phyloP scores from a whole-genome alignment of 257 asterid genomes.

The Coffea eugenioides region DNA sequence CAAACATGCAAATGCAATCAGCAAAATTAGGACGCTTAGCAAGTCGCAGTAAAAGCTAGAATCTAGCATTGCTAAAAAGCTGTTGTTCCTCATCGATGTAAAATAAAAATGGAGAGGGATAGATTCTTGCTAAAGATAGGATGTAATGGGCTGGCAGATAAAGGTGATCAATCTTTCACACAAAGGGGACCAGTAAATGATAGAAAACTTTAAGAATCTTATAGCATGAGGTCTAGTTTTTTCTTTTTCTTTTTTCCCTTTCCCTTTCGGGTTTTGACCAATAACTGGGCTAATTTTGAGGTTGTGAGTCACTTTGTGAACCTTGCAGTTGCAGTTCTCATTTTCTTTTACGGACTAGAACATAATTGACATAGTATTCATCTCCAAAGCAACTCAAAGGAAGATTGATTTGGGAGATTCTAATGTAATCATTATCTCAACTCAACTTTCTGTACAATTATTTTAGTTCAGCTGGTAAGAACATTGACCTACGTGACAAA shows the following conservation, averaged over 20 bases:
- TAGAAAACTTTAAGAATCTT: background rate
- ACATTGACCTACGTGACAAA: too few species aligned
- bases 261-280: background rate
- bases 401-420: too few species aligned
- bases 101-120: background rate
- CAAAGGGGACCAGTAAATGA: background rate
- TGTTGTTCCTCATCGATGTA: conserved; percentile 6
- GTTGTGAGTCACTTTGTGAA: too few species aligned
- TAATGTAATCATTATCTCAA: too few species aligned
- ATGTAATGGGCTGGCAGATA: conserved; percentile 10
- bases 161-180: conserved; percentile 10
- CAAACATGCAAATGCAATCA: background rate
- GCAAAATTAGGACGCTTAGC: background rate
- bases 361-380: too few species aligned
- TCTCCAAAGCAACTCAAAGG: too few species aligned
- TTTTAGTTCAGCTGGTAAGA: too few species aligned
- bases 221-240: background rate
- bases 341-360: too few species aligned
- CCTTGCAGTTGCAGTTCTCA: too few species aligned
- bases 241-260: background rate
- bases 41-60: background rate
- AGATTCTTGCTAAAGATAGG: conserved; percentile 8
- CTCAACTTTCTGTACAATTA: too few species aligned
- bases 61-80: background rate
- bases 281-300: background rate